phyloP scores from a whole-genome alignment of 352 stramenopile species.

The Globisporangium paroecandrum region DNA sequence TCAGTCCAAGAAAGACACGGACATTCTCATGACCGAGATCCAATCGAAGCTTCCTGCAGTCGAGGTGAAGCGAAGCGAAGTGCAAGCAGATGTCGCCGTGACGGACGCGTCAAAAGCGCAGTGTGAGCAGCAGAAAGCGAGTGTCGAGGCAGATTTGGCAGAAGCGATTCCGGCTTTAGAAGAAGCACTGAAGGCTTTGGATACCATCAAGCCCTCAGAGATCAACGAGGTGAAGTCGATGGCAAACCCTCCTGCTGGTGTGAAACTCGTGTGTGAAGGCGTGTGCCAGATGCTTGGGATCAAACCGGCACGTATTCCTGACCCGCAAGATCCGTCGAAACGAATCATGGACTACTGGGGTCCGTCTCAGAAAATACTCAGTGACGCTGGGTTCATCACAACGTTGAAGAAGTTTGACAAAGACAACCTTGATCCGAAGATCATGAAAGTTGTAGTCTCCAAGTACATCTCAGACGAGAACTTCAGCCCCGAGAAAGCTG shows the following conservation, averaged over 20 bases:
- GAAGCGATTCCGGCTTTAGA: conserved; percentile 92
- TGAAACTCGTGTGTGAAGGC: conserved; percentile 92
- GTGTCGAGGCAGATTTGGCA: conserved; percentile 87
- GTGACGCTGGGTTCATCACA: conserved; percentile 90
- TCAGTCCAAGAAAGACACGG: conserved; percentile 89
- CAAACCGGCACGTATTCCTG: conserved; percentile 90
- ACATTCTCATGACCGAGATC: conserved; percentile 93
- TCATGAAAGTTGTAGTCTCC: conserved; percentile 83
- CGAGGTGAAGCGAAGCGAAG: conserved; percentile 72
- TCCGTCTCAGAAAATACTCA: conserved; percentile 91
- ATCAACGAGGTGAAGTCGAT: conserved; percentile 94
- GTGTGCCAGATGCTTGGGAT: conserved; percentile 95
- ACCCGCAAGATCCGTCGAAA: conserved; percentile 89
- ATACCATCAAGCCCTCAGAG: conserved; percentile 90
- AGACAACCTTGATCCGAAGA: conserved; percentile 85
- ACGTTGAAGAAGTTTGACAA: conserved; percentile 91
- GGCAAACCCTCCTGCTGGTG: conserved; percentile 88
- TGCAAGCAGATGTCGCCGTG: conserved; percentile 79
- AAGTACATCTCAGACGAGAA: conserved; percentile 92
- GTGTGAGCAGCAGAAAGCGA: conserved; percentile 88
- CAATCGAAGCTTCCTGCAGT: conserved; percentile 89
- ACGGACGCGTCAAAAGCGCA: conserved; percentile 81
- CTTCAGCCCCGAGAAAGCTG: conserved; percentile 90
- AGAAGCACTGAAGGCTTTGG: conserved; percentile 90
- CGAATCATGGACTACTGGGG: conserved; percentile 96